Percentiles rank a stretch among this genome's conserved stretches.
phyloP scores from a whole-genome alignment of 148 eudicot genomes.

The Gaultheria prostrata region DNA sequence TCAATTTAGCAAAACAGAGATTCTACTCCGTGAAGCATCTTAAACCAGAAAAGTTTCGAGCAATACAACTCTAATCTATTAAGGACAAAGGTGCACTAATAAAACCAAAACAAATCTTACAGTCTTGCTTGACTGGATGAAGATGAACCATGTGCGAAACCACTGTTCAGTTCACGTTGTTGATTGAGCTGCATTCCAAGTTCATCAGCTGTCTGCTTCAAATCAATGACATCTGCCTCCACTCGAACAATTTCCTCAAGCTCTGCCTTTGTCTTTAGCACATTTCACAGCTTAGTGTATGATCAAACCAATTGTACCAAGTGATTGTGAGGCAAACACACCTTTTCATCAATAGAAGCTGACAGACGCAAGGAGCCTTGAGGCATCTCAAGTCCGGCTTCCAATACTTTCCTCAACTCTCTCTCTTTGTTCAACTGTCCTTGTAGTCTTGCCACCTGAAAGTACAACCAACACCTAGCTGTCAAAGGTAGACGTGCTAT shows the following conservation, averaged over 20 bases:
- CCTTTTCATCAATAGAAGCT: slow-evolving; percentile 57
- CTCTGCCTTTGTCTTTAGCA: slow-evolving; percentile 43
- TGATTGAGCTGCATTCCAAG: slow-evolving; percentile 53
- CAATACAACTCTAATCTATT: not conserved
- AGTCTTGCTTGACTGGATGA: slow-evolving; percentile 28
- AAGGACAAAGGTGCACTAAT: not conserved
- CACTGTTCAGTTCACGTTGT: slow-evolving; percentile 47
- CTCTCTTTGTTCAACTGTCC: slow-evolving; percentile 75
- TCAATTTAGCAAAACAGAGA: not conserved
- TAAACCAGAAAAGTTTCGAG: not conserved
- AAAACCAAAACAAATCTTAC: slow-evolving; percentile 35
- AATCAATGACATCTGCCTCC: slow-evolving; percentile 50
- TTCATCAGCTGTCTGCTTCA: slow-evolving; percentile 69
- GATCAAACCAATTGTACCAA: not conserved
- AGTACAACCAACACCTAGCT: not conserved
- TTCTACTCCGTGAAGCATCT: slow-evolving; percentile 9
- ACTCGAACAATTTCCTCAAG: slow-evolving; percentile 55
- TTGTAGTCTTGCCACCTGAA: slow-evolving; percentile 68
- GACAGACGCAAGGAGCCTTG: slow-evolving; percentile 28
- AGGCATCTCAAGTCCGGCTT: slow-evolving; percentile 48
- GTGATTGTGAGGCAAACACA: slow-evolving; percentile 23
- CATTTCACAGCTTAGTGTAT: slow-evolving; percentile 19
- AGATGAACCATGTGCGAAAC: slow-evolving; percentile 28
- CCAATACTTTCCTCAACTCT: slow-evolving; percentile 59
- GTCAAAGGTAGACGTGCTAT: not conserved